Conservation (phyloP, 805 yeast genomes). For the Saccharomycopsis oosterbeekiorum region DNA sequence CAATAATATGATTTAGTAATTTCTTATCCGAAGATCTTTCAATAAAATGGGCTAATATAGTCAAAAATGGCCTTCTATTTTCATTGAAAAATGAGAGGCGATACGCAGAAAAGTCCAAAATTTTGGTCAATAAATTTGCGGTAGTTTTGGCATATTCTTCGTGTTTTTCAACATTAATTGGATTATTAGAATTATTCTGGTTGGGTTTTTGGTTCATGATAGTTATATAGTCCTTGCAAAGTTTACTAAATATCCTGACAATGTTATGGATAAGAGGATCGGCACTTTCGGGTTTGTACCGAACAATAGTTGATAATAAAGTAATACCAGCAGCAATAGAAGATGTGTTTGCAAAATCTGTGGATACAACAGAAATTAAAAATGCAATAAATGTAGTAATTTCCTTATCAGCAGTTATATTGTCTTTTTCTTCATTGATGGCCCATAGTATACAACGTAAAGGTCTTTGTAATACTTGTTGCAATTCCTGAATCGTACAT, state of each 20-base stretch:
- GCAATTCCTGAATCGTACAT: slow-evolving; percentile 78
- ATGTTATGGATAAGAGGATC: slow-evolving; percentile 68
- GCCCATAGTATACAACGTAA: slow-evolving; percentile 61
- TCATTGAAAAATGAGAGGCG: slow-evolving; percentile 86
- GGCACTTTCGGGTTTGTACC: slow-evolving; percentile 59
- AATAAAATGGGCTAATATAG: slow-evolving; percentile 78
- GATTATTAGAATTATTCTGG: slow-evolving; percentile 30
- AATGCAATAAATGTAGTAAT: slow-evolving; percentile 51
- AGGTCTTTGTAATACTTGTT: slow-evolving; percentile 72
- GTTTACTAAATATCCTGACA: slow-evolving; percentile 80
- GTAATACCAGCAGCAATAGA: slow-evolving; percentile 84
- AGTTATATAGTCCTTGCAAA: slow-evolving; percentile 78
- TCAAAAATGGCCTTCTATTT: slow-evolving; percentile 79
- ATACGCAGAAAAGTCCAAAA: slow-evolving; percentile 65
- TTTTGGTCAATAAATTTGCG: slow-evolving; percentile 62
- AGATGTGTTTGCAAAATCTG: slow-evolving; percentile 54
- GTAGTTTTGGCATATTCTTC: slow-evolving; percentile 78
- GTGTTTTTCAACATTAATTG: slow-evolving; percentile 28
- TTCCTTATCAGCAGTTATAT: slow-evolving; percentile 51
- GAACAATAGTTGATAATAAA: slow-evolving; percentile 69
- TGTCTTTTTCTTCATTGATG: slow-evolving; percentile 37
- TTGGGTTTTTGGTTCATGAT: slow-evolving; percentile 44
- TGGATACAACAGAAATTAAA: slow-evolving; percentile 60
- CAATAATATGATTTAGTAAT: slow-evolving; percentile 63
- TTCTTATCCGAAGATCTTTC: slow-evolving; percentile 78